Evolutionary conservation across 306 rosid genomes (phyloP).

Genomic region (Albizia julibrissin): DNA sequence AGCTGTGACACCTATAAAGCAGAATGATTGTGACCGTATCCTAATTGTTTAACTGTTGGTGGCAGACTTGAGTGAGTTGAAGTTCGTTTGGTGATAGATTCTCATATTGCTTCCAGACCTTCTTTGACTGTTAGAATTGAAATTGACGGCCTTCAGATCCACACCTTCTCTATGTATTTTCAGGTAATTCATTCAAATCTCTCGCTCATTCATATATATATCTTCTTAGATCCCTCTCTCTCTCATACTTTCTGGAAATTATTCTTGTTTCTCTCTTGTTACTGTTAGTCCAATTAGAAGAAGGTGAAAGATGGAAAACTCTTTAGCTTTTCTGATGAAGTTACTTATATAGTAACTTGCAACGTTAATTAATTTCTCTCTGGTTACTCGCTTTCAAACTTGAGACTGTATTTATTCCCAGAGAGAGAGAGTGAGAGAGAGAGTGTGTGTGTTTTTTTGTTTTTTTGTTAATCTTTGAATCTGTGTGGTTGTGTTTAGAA

Average conservation of each 20-base stretch:
- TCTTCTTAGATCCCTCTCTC: not conserved
- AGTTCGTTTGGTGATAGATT: not conserved
- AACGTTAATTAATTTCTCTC: not conserved
- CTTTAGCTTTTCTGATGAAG: not conserved
- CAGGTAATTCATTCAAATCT: not conserved
- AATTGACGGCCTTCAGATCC: not conserved
- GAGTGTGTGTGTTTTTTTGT: fast-evolving
- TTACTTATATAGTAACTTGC: not conserved
- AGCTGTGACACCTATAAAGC: no score
- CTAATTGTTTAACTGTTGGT: not conserved
- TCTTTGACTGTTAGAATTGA: not conserved
- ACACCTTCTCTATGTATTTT: not conserved
- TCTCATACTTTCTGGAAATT: not conserved
- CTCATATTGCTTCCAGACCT: not conserved
- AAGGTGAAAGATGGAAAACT: not conserved
- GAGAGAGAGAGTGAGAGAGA: not conserved
- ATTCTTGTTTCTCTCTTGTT: not conserved
- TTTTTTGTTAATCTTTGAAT: not conserved
- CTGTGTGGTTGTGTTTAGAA: not conserved
- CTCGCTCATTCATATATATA: not conserved
- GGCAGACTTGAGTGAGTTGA: not conserved
- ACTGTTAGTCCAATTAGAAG: not conserved
- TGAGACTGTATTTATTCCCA: not conserved
- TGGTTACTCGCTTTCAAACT: no score
- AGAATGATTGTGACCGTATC: not conserved